Evolutionary conservation across 139 green algal genomes (phyloP).

Genomic region (Chlamydomonas eustigma): DNA sequence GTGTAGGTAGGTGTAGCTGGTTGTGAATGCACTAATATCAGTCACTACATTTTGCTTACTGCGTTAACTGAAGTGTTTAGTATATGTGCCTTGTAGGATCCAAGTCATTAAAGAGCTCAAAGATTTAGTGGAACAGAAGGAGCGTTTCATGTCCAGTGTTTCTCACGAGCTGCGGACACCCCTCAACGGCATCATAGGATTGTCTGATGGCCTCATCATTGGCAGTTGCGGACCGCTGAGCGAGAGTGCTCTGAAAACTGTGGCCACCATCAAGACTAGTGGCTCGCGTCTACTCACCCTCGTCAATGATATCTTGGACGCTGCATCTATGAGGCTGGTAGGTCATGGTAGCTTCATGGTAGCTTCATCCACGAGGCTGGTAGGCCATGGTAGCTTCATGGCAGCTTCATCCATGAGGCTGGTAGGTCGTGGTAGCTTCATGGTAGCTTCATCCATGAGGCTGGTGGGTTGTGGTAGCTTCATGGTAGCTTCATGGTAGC

Average conservation of each 20-base stretch:
- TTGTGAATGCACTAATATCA: too few species aligned
- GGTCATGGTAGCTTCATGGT: not conserved
- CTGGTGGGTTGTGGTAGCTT: not conserved
- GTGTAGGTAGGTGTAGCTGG: too few species aligned
- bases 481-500: not conserved
- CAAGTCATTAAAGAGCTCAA: slow-evolving; percentile 48
- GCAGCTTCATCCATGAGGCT: not conserved
- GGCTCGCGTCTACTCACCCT: slow-evolving; percentile 45
- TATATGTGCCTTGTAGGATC: slow-evolving; percentile 16
- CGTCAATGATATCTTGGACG: slow-evolving; percentile 54
- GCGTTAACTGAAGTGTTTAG: too few species aligned
- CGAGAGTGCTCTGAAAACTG: slow-evolving; percentile 23
- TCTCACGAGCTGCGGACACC: slow-evolving; percentile 57
- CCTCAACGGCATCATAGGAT: slow-evolving; percentile 61
- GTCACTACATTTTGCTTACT: too few species aligned
- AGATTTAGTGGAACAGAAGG: slow-evolving; percentile 60
- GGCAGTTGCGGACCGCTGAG: slow-evolving; percentile 30
- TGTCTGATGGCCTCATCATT: slow-evolving; percentile 42
- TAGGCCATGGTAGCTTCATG: not conserved
- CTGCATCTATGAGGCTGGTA: slow-evolving; percentile 37
- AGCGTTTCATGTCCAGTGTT: slow-evolving; percentile 50
- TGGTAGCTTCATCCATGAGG: not conserved
- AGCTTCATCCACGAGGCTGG: not conserved
- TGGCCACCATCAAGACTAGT: slow-evolving; percentile 46
- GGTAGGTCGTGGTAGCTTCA: not conserved